Evolutionary conservation across 352 stramenopile genomes (phyloP).

Genomic region (Pythium scleroteichum): DNA sequence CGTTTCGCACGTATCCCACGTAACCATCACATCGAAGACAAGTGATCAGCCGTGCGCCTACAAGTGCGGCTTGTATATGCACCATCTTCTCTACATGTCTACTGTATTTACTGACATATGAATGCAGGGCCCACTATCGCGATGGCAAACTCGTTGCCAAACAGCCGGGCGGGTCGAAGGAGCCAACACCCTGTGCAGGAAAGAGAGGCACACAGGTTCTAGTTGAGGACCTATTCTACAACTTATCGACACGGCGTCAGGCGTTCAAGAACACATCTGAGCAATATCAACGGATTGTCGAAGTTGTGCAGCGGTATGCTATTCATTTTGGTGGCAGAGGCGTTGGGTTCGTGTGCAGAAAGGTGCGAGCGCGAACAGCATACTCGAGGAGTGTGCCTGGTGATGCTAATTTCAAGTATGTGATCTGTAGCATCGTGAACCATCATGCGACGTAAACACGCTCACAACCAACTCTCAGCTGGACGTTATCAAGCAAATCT

Average conservation of each 20-base stretch:
- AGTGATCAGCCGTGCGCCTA: conserved; percentile 76
- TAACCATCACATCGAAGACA: conserved; percentile 90
- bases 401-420: neutral
- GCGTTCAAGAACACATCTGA: conserved; percentile 93
- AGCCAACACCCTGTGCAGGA: conserved; percentile 70
- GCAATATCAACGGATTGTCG: conserved; percentile 93
- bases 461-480: conserved; percentile 59
- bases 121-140: conserved; percentile 84
- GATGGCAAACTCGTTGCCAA: conserved; percentile 89
- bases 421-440: conserved; percentile 57
- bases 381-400: too few relatives aligned
- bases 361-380: conserved; percentile 50
- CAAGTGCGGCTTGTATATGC: conserved; percentile 48
- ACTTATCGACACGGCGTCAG: conserved; percentile 92
- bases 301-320: conserved; percentile 96
- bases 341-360: conserved; percentile 96
- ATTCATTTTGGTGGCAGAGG: conserved; percentile 90
- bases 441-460: conserved; percentile 81
- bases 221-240: conserved; percentile 99
- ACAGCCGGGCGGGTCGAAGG: conserved; percentile 56
- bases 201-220: conserved; percentile 84
- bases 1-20: conserved; percentile 94
- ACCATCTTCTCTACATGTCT: neutral
- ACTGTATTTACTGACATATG: neutral
- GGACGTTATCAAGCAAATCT: conserved; percentile 76